phyloP scores from a whole-genome alignment of 2,329 filamentous ascomycete species.

The Paecilomyces dactylethromorphus region DNA sequence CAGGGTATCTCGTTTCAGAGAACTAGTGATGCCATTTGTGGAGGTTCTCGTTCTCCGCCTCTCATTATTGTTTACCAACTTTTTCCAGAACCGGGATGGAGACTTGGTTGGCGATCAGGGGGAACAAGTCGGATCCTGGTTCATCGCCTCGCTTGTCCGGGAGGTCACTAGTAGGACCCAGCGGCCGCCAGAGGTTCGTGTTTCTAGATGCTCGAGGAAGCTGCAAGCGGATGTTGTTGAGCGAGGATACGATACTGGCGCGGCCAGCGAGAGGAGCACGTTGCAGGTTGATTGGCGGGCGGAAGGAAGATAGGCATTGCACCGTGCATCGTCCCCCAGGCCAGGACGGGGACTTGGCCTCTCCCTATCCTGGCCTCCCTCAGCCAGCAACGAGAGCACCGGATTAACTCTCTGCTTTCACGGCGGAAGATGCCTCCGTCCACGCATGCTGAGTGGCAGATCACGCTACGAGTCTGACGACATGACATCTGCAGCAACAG shows the following conservation, averaged over 20 bases:
- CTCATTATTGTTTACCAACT: too few species aligned
- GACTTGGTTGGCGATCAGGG: too few species aligned
- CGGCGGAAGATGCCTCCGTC: neutral
- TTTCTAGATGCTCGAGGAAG: neutral
- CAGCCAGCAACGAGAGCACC: neutral
- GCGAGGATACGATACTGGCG: neutral
- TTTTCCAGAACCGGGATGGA: too few species aligned
- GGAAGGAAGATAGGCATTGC: neutral
- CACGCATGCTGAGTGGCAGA: neutral
- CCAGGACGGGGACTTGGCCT: neutral
- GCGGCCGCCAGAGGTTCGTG: neutral
- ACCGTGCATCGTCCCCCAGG: neutral
- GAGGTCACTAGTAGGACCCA: neutral
- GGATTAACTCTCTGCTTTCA: too few species aligned
- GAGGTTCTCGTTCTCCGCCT: too few species aligned
- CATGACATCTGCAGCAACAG: neutral
- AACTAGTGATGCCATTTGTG: too few species aligned
- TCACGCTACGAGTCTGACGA: neutral
- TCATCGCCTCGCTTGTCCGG: neutral
- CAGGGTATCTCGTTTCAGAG: too few species aligned
- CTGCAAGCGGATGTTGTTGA: neutral
- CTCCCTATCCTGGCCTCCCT: neutral
- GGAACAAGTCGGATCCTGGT: neutral
- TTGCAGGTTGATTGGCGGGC: constrained; percentile 7
- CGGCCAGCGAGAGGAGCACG: constrained; percentile 4